Evolutionary conservation across 2,329 filamentous ascomycete genomes (phyloP).

Genomic region (Aspergillus novofumigatus): DNA sequence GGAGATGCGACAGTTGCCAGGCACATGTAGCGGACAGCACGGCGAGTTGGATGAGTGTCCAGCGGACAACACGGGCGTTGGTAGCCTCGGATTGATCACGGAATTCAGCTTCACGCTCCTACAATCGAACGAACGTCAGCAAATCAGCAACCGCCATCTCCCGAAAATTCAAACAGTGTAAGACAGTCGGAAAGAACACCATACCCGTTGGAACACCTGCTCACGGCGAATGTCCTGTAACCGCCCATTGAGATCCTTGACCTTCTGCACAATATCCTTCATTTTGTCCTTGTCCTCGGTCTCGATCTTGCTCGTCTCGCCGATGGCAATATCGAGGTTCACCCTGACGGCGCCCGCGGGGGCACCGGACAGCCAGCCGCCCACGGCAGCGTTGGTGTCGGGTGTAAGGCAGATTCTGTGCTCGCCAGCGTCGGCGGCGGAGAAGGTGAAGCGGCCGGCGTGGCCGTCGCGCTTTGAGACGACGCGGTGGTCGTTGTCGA

Average conservation of each 20-base stretch:
- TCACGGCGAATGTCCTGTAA: constrained; percentile 86
- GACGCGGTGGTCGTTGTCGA: constrained; percentile 96
- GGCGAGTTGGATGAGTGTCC: constrained; percentile 85
- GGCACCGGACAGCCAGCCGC: constrained; percentile 67
- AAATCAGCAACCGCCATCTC: background rate
- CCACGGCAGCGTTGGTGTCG: constrained; percentile 63
- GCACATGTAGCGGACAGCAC: constrained; percentile 84
- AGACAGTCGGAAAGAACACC: constrained; percentile 18
- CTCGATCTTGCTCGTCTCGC: constrained; percentile 90
- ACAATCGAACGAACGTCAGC: background rate
- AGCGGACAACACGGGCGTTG: constrained; percentile 85
- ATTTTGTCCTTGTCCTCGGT: constrained; percentile 92
- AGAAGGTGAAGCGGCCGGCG: constrained; percentile 89
- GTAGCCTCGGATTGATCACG: constrained; percentile 94
- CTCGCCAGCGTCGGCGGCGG: constrained; percentile 87
- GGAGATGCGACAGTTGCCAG: constrained; percentile 93
- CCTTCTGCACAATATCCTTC: constrained; percentile 78
- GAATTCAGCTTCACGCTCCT: constrained; percentile 98
- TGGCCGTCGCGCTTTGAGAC: constrained; percentile 76
- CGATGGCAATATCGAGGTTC: constrained; percentile 85
- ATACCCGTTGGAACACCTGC: constrained; percentile 91
- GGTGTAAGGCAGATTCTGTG: constrained; percentile 95
- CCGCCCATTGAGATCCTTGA: constrained; percentile 82
- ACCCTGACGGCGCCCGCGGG: constrained; percentile 76
- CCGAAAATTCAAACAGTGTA: background rate